A percentile compares a stretch with the other conserved stretches of the same genome.
Evolutionary conservation across 192 early-diverging fungal species (phyloP).

Genomic region (Backusella psychrophila): DNA sequence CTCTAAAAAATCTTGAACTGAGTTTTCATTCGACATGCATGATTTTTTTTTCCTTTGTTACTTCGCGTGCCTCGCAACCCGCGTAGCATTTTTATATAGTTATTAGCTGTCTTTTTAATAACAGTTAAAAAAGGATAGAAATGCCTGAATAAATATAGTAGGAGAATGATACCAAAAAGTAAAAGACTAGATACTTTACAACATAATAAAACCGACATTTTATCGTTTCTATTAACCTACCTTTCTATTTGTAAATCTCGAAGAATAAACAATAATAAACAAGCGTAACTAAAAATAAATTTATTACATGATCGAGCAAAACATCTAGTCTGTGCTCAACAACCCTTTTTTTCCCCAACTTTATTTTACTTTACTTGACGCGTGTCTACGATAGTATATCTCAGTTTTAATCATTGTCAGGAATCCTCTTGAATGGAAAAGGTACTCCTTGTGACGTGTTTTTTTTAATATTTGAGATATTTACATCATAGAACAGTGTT

Average conservation of each 20-base stretch:
- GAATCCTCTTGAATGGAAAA: too few species aligned
- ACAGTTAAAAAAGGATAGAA: background rate
- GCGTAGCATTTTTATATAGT: background rate
- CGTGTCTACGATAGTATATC: background rate
- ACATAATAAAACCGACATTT: background rate
- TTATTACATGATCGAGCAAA: background rate
- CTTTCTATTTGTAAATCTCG: background rate
- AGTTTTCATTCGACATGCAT: too few species aligned
- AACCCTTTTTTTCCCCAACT: background rate
- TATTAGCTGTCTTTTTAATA: background rate
- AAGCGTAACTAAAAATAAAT: background rate
- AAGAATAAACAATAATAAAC: background rate
- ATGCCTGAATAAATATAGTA: background rate
- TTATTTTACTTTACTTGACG: background rate
- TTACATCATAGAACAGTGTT: too few species aligned
- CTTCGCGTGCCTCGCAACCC: background rate
- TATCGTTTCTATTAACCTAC: background rate
- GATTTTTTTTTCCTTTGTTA: background rate
- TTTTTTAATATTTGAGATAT: too few species aligned
- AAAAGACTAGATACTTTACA: background rate
- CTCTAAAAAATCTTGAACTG: background rate
- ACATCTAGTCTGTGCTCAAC: background rate
- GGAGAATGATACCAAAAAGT: background rate
- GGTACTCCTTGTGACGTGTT: background rate
- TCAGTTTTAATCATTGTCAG: background rate